A percentile compares a stretch with the other conserved stretches of the same genome.
phyloP scores from a whole-genome alignment of 139 green algal genomes.

The Mesostigma viride region DNA sequence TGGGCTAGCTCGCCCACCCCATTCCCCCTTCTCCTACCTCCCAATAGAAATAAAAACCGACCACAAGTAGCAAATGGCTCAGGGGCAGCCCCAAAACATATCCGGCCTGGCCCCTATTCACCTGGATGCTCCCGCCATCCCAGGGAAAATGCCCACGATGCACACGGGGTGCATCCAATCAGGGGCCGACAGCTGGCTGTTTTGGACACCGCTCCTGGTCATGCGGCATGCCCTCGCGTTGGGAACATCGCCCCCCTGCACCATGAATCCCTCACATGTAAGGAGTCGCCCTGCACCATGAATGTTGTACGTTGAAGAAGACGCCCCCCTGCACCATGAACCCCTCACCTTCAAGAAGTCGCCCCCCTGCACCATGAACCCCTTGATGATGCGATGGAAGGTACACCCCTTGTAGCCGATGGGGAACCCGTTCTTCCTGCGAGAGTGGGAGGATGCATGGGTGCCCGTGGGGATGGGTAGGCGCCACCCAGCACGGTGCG shows the following conservation, averaged over 20 bases:
- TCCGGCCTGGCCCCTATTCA: not conserved
- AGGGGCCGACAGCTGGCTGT: not conserved
- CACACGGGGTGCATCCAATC: not conserved
- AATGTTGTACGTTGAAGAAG: too few relatives aligned
- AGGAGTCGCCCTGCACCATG: too few relatives aligned
- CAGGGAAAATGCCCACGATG: not conserved
- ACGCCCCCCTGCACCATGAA: constrained; percentile 86
- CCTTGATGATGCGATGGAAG: constrained; percentile 95
- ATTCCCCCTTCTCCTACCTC: too few relatives aligned
- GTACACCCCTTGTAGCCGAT: constrained; percentile 59
- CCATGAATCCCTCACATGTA: too few relatives aligned
- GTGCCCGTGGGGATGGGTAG: not conserved
- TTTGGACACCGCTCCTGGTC: not conserved
- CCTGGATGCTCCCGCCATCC: not conserved
- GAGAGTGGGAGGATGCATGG: not conserved
- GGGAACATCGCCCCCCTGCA: constrained; percentile 36
- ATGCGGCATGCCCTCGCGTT: constrained; percentile 17
- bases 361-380: constrained; percentile 88
- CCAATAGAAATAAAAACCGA: not conserved
- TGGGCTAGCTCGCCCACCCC: too few relatives aligned
- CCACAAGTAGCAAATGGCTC: constrained; percentile 1
- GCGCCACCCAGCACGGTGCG: too few relatives aligned
- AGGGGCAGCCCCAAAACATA: not conserved
- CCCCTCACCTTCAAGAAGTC: constrained; percentile 71
- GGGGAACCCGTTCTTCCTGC: constrained; percentile 63